phyloP scores from a whole-genome alignment of 2,329 filamentous ascomycete genomes.

The Monosporascus sp. region DNA sequence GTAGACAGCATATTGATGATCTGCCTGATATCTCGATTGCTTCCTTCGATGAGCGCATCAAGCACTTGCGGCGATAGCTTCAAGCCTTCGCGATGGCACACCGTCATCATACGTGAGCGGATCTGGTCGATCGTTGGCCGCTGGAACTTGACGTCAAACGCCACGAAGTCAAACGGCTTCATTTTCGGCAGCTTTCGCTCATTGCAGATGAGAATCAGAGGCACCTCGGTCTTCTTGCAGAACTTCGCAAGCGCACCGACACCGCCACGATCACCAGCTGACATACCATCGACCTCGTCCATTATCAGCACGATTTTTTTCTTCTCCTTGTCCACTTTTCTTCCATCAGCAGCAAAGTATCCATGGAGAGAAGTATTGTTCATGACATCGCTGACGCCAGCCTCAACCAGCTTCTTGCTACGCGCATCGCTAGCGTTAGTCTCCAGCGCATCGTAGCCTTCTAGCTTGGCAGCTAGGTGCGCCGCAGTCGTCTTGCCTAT shows the following conservation, averaged over 20 bases:
- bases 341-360: slow-evolving; percentile 80
- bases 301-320: slow-evolving; percentile 96
- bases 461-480: slow-evolving; percentile 86
- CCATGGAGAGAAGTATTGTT: slow-evolving; percentile 90
- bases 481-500: slow-evolving; percentile 98
- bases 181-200: slow-evolving; percentile 91
- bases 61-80: slow-evolving; percentile 80
- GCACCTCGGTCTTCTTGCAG: slow-evolving; percentile 91
- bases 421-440: slow-evolving; percentile 93
- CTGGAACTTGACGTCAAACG: slow-evolving; percentile 81
- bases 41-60: slow-evolving; percentile 91
- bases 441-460: slow-evolving; percentile 90
- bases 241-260: slow-evolving; percentile 91
- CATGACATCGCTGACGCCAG: slow-evolving; percentile 80
- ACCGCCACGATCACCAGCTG: slow-evolving; percentile 89
- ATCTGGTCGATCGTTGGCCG: slow-evolving; percentile 89
- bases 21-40: slow-evolving; percentile 91
- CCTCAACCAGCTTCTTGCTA: slow-evolving; percentile 93
- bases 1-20: slow-evolving; percentile 99
- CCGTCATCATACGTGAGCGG: slow-evolving; percentile 86
- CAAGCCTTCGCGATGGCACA: slow-evolving; percentile 85
- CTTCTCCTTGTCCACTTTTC: slow-evolving; percentile 72
- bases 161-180: slow-evolving; percentile 90
- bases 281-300: slow-evolving; percentile 99
- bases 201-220: slow-evolving; percentile 97